phyloP scores from a whole-genome alignment of 306 rosid species.

The Vigna trinervia region DNA sequence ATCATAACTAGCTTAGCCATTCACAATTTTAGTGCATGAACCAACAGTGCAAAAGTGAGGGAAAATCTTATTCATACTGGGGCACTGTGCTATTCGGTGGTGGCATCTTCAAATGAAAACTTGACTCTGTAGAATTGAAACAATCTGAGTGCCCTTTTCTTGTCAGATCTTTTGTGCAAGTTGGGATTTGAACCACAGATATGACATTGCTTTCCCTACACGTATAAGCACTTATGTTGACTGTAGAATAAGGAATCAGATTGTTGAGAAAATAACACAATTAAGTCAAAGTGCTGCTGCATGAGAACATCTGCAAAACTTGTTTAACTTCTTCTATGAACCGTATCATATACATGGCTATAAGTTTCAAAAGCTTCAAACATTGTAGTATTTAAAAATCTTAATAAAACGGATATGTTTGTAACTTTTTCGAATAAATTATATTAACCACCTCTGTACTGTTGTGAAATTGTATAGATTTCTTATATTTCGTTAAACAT shows the following conservation, averaged over 20 bases:
- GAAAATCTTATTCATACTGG: background rate
- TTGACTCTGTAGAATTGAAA: background rate
- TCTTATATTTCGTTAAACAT: background rate
- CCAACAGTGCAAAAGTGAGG: background rate
- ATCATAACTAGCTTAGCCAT: conserved; percentile 5
- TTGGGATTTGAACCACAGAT: conserved; percentile 12
- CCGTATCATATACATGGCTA: too few relatives aligned
- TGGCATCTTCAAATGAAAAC: conserved; percentile 7
- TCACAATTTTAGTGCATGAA: conserved; percentile 16
- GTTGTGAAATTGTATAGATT: too few relatives aligned
- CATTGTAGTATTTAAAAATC: too few relatives aligned
- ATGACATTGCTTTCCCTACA: background rate
- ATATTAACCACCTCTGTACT: too few relatives aligned
- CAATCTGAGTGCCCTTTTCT: background rate
- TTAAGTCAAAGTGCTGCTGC: background rate
- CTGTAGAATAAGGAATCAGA: background rate
- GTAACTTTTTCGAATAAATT: too few relatives aligned
- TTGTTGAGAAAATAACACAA: background rate
- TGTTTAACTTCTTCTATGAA: background rate
- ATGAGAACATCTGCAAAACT: background rate
- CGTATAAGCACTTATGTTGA: background rate
- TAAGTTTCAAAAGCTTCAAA: background rate
- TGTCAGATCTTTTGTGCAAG: conserved; percentile 8
- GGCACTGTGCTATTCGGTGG: conserved; percentile 6
- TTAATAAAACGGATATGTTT: too few relatives aligned